These are phyloP conservation scores for Elasticomyces elasticus DNA, from an alignment of 495 filamentous ascomycete genomes.

Conservation along the genomic window DNA sequence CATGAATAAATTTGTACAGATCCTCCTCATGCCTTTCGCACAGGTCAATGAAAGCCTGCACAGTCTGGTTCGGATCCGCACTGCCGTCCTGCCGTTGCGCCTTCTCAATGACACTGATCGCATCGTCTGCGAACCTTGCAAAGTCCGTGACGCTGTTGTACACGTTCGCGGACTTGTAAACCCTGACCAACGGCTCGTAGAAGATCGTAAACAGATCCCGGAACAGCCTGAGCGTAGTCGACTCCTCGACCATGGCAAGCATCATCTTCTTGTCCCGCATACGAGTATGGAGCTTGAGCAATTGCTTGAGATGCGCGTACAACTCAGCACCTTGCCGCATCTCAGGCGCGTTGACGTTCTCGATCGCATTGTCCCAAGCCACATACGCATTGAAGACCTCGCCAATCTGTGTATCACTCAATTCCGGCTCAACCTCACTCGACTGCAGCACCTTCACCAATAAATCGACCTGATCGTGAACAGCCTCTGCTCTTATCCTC, in stretches of 20 bases:
- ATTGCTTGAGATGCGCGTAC: slow-evolving; percentile 88
- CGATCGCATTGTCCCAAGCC: slow-evolving; percentile 91
- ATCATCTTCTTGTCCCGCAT: slow-evolving; percentile 96
- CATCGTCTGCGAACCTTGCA: slow-evolving; percentile 81
- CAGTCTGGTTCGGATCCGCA: slow-evolving; percentile 94
- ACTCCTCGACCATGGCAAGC: slow-evolving; percentile 89
- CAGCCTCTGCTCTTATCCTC: slow-evolving; percentile 61
- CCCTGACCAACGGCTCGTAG: slow-evolving; percentile 90
- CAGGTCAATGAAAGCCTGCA: slow-evolving; percentile 96
- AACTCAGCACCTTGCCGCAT: slow-evolving; percentile 79
- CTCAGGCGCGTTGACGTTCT: slow-evolving; percentile 56
- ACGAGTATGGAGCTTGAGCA: slow-evolving; percentile 82
- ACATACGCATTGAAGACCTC: slow-evolving; percentile 88
- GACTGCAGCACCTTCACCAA: slow-evolving; percentile 73
- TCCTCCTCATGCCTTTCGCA: slow-evolving; percentile 90
- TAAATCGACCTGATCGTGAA: slow-evolving; percentile 61
- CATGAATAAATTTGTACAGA: slow-evolving; percentile 98
- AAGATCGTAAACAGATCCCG: slow-evolving; percentile 97
- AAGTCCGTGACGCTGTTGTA: slow-evolving; percentile 96
- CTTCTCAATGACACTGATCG: slow-evolving; percentile 77
- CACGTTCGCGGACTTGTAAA: slow-evolving; percentile 98
- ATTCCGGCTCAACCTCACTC: slow-evolving; percentile 57
- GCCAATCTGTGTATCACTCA: slow-evolving; percentile 63
- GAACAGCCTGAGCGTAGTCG: slow-evolving; percentile 84
- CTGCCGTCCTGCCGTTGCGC: slow-evolving; percentile 85